Percentiles rank a stretch among this genome's conserved stretches.
Conservation (phyloP, 805 yeast genomes). For the Danielia reshetovae region DNA sequence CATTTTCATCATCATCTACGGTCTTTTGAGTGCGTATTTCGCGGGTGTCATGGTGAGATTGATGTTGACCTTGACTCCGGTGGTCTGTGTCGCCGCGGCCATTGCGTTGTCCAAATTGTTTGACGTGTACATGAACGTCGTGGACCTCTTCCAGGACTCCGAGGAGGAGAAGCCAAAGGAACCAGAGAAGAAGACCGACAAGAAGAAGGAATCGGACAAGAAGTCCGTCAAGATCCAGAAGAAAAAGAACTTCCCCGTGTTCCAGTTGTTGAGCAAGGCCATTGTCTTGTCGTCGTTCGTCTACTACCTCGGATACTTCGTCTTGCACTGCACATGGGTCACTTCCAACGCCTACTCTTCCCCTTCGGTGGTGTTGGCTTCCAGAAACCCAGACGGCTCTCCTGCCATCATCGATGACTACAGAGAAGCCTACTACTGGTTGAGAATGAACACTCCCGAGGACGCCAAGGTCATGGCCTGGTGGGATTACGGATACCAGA, state of each 20-base stretch:
- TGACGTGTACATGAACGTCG: slow-evolving; percentile 74
- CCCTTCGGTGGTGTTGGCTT: slow-evolving; percentile 93
- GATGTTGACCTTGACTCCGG: slow-evolving; percentile 94
- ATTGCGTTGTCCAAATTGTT: slow-evolving; percentile 81
- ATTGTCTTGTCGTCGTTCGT: slow-evolving; percentile 64
- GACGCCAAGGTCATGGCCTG: slow-evolving; percentile 96
- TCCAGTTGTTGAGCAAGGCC: slow-evolving; percentile 50
- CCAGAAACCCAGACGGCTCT: slow-evolving; percentile 80
- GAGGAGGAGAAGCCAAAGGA: slow-evolving; percentile 1
- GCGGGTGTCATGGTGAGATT: slow-evolving; percentile 99
- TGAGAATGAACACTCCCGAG: slow-evolving; percentile 95
- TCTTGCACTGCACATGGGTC: slow-evolving; percentile 95
- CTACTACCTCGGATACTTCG: slow-evolving; percentile 75
- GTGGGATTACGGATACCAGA: slow-evolving; percentile 99
- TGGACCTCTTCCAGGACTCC: slow-evolving; percentile 27
- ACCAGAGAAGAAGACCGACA: slow-evolving; percentile 6
- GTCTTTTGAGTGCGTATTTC: slow-evolving; percentile 92
- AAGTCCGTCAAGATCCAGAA: slow-evolving; percentile 8
- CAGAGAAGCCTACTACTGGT: slow-evolving; percentile 98
- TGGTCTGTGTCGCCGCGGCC: slow-evolving; percentile 91
- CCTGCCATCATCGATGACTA: slow-evolving; percentile 87
- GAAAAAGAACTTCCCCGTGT: slow-evolving; percentile 16
- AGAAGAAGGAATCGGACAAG: background rate
- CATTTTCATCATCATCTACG: slow-evolving; percentile 84
- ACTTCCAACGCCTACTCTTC: slow-evolving; percentile 94